Evolutionary conservation across 306 rosid genomes (phyloP).

Genomic region (Cucurbita argyrosperma): DNA sequence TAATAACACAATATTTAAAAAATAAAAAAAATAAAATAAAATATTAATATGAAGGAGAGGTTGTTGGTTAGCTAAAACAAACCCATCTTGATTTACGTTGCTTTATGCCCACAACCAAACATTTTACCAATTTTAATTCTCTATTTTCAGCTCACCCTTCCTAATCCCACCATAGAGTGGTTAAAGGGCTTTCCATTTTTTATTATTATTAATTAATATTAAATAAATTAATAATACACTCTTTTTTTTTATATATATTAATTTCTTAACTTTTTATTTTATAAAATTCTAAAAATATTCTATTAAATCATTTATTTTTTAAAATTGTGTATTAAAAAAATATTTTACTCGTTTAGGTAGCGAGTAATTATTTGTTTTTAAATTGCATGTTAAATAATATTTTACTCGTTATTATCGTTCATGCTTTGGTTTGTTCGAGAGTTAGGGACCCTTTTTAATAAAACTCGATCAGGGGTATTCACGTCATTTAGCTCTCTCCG

Average conservation of each 20-base stretch:
- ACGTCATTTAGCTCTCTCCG: too few relatives aligned
- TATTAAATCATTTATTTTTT: too few relatives aligned
- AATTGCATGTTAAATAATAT: too few relatives aligned
- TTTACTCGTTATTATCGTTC: too few relatives aligned
- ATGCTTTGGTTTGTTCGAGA: too few relatives aligned
- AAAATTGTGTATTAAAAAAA: too few relatives aligned
- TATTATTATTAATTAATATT: neutral
- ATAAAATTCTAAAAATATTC: too few relatives aligned
- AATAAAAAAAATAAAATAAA: neutral
- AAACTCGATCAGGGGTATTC: too few relatives aligned
- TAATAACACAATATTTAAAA: neutral
- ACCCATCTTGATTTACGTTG: neutral
- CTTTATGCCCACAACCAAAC: neutral
- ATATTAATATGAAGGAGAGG: neutral
- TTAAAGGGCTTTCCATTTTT: neutral
- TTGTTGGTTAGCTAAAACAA: slow-evolving; percentile 5
- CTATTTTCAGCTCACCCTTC: neutral
- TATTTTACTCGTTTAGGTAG: too few relatives aligned
- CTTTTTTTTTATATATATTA: neutral
- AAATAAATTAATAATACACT: neutral
- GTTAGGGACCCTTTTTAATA: too few relatives aligned
- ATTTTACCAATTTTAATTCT: slow-evolving; percentile 1
- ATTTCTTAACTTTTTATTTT: too few relatives aligned
- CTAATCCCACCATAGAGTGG: neutral
- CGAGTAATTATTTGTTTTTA: too few relatives aligned